phyloP scores from a whole-genome alignment of 225 moss, liverwort and hornwort species.

The Neckera pumila region DNA sequence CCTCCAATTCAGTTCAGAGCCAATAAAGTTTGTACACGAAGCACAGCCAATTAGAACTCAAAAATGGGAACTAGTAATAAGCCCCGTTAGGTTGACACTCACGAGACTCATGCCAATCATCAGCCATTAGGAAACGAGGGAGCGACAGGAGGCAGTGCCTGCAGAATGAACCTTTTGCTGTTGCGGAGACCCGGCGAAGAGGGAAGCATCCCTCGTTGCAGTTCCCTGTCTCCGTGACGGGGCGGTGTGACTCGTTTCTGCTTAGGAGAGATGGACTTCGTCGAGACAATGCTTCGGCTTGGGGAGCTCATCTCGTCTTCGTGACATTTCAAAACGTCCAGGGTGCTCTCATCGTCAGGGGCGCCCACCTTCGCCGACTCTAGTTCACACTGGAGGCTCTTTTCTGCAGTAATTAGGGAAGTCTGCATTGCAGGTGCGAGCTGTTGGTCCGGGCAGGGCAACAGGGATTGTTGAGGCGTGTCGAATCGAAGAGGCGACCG shows the following conservation, averaged over 20 bases:
- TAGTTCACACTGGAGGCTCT: slow-evolving; percentile 9
- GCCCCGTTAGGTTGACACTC: not conserved
- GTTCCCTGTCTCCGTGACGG: slow-evolving; percentile 38
- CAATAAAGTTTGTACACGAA: slow-evolving; percentile 19
- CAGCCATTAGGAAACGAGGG: slow-evolving; percentile 10
- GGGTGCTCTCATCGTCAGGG: not conserved
- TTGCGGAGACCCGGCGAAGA: slow-evolving; percentile 51
- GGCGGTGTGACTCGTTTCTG: slow-evolving; percentile 90
- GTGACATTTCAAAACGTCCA: slow-evolving; percentile 36
- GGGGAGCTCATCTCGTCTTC: slow-evolving; percentile 46
- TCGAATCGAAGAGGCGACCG: slow-evolving; percentile 32
- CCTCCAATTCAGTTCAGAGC: not conserved
- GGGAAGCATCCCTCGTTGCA: not conserved
- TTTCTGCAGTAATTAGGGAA: not conserved
- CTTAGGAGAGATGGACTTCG: slow-evolving; percentile 75
- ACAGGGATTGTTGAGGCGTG: slow-evolving; percentile 14
- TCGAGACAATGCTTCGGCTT: slow-evolving; percentile 35
- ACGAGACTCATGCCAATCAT: not conserved
- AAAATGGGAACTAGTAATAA: slow-evolving; percentile 2
- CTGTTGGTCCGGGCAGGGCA: not conserved
- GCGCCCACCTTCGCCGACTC: not conserved
- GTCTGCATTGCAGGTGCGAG: not conserved
- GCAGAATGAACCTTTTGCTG: slow-evolving; percentile 59
- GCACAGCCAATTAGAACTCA: slow-evolving; percentile 1
- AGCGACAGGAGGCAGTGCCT: slow-evolving; percentile 9